Conservation (phyloP, 306 rosid species). For the Trichosanthes cucumerina region DNA sequence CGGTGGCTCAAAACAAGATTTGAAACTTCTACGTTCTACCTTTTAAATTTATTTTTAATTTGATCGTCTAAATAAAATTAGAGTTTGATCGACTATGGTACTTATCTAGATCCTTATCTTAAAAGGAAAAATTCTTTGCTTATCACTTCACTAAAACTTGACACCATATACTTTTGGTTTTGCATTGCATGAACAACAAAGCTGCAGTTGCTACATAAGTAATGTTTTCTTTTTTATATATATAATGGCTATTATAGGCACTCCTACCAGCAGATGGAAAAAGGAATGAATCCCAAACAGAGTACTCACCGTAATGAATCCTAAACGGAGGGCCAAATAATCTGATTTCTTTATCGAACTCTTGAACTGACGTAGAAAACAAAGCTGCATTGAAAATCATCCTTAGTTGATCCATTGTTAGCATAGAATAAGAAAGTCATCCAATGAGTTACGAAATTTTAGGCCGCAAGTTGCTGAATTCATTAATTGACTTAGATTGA, state of each 20-base stretch:
- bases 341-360: slow-evolving; percentile 76
- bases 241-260: not conserved
- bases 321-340: slow-evolving; percentile 89
- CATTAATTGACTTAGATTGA: not conserved
- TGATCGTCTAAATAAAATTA: not conserved
- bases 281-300: not conserved
- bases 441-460: not conserved
- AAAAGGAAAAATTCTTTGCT: not conserved
- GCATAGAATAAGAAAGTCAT: not conserved
- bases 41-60: not conserved
- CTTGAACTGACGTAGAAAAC: slow-evolving; percentile 81
- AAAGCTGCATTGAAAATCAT: slow-evolving; percentile 55
- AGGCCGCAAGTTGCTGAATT: not conserved
- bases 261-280: not conserved
- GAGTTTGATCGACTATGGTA: not conserved
- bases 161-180: not conserved
- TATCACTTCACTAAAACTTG: not conserved
- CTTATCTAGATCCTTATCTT: not conserved
- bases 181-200: not conserved
- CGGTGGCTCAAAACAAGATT: not conserved
- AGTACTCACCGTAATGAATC: slow-evolving; percentile 68
- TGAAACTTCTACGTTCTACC: not conserved
- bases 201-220: not conserved
- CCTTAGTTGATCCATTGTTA: not conserved
- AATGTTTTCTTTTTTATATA: too few species aligned